phyloP scores from a whole-genome alignment of 106 monocot genomes.

The Dendrobium chrysotoxum region DNA sequence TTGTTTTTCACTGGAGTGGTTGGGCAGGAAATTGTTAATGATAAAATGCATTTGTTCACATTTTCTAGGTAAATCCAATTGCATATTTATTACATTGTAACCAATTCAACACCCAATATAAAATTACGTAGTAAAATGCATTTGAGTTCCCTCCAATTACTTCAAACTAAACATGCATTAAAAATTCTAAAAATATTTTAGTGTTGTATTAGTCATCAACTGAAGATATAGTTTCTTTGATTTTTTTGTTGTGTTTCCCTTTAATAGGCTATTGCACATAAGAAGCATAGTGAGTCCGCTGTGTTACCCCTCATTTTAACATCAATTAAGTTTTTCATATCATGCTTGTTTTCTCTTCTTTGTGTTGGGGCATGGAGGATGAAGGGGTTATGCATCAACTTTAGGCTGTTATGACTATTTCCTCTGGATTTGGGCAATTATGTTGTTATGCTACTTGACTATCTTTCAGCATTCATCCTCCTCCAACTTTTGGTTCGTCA shows the following conservation, averaged over 20 bases:
- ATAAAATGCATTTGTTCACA: not conserved
- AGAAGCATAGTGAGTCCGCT: no score
- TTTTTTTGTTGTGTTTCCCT: not conserved
- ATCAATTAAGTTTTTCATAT: not conserved
- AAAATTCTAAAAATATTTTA: not conserved
- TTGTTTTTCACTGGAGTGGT: not conserved
- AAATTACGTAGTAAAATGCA: not conserved
- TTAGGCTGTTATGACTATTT: not conserved
- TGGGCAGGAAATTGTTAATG: not conserved
- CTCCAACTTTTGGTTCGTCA: conserved; percentile 79
- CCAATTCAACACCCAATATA: not conserved
- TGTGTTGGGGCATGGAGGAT: not conserved
- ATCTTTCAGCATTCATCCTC: conserved; percentile 45
- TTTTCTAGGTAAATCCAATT: not conserved
- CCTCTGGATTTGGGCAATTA: not conserved
- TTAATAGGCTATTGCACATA: no score
- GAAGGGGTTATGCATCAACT: not conserved
- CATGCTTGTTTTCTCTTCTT: not conserved
- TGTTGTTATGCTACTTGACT: conserved; percentile 4
- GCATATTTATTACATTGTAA: not conserved
- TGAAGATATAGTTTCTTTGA: not conserved
- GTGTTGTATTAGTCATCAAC: not conserved
- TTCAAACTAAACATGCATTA: not conserved
- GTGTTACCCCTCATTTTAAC: not conserved
- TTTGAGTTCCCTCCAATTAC: not conserved